Evolutionary conservation across 257 asterid species (phyloP), one percentile per base, ranked within the genome.

Genomic region (Gardenia jasminoides): DNA sequence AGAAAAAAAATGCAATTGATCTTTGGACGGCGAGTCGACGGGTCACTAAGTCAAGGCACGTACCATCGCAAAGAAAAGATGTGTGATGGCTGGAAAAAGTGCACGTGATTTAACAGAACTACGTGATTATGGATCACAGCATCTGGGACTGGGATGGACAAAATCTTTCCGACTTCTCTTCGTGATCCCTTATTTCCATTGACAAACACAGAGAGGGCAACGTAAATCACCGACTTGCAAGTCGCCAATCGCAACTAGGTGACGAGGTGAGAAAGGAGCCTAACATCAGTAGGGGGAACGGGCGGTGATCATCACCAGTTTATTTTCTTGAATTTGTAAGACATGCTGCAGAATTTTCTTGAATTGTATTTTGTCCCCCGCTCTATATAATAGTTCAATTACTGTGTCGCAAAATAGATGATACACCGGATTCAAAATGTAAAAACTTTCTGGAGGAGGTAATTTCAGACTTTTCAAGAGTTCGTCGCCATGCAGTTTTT

Each of bases 81-180:
- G 41, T 11, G 41, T n/a, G 82, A 28, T 41, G 24, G 47, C 76
- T 17, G 36, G 59, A 7, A 61, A 61, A 41, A 8, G 31, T 71
- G 24, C 70, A 75, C 43, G 70, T 75, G 70, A 75, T n/a, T 5
- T 47, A 7, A 75, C 78, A 75, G 58, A 67, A 67, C 46, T 67
- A 6, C 47, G 3, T 33, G 71, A 36, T 3, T 26, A 62, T 6
- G 10, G 36, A 12, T 67, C 17, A 65, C 36, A n/a, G 19, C 69
- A 28, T 64, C 12, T 15, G 43, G 19, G 41, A 28, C 6, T 64
- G 28, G 16, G 4, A 26, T 26, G 39, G 24, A 11, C 46, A 67
- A 67, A 67, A 33, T 67, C 71, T 67, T 67, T 67, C 71, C 47
- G 33, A 33, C 26, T 67, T 15, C 6, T 67, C 47, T 33, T 66